A percentile compares a stretch with the other conserved stretches of the same genome.
Conservation (phyloP, 2,329 filamentous ascomycete species). For the Penicillium sp. region DNA sequence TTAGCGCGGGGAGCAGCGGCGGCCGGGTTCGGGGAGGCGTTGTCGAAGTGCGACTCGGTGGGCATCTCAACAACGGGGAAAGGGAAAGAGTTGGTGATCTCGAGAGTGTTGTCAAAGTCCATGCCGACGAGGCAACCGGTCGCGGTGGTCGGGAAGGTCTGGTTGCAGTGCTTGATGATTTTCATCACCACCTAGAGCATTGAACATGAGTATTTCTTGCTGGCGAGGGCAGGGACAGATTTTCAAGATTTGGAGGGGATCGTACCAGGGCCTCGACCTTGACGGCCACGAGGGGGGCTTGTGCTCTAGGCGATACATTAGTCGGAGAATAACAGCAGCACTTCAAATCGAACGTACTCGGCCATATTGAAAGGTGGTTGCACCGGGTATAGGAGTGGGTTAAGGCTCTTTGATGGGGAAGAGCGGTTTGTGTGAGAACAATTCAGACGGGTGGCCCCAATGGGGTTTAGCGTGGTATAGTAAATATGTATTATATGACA, state of each 20-base stretch:
- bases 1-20: slow-evolving; percentile 90
- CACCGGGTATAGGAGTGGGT: slow-evolving; percentile 14
- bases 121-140: slow-evolving; percentile 92
- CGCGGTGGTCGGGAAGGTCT: slow-evolving; percentile 81
- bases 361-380: slow-evolving; percentile 25
- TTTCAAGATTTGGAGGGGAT: slow-evolving; percentile 31
- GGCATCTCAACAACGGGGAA: slow-evolving; percentile 81
- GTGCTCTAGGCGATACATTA: slow-evolving; percentile 51
- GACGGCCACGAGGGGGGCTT: slow-evolving; percentile 77
- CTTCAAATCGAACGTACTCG: slow-evolving; percentile 16
- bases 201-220: slow-evolving; percentile 28
- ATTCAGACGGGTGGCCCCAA: slow-evolving; percentile 12
- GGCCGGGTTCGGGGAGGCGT: slow-evolving; percentile 68
- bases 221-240: slow-evolving; percentile 28
- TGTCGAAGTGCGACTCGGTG: slow-evolving; percentile 70
- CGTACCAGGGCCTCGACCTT: slow-evolving; percentile 92
- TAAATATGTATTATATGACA: slow-evolving; percentile 11
- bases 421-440: slow-evolving; percentile 27
- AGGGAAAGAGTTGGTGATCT: slow-evolving; percentile 93
- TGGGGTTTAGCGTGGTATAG: slow-evolving; percentile 21
- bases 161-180: slow-evolving; percentile 92
- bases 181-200: slow-evolving; percentile 81
- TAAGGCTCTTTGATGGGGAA: slow-evolving; percentile 19
- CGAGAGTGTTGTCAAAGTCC: slow-evolving; percentile 77
- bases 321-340: not conserved